phyloP scores from a whole-genome alignment of 257 asterid genomes.

The Rubia yunnanensis region DNA sequence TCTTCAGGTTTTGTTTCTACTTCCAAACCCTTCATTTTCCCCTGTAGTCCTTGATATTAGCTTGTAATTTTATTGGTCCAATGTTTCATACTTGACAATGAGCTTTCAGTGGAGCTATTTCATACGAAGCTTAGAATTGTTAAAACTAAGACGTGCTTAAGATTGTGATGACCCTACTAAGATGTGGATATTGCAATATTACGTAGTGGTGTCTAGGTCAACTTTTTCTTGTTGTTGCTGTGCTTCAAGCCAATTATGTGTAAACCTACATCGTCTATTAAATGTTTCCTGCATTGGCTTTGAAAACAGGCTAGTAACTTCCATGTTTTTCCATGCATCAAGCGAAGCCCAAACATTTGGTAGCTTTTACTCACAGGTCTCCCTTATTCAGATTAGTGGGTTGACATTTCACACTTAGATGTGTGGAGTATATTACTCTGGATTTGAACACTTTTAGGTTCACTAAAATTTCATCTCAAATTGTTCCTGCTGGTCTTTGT shows the following conservation, averaged over 20 bases:
- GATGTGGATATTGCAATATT: too few relatives aligned
- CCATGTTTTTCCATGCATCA: background rate
- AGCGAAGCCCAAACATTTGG: background rate
- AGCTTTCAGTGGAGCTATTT: background rate
- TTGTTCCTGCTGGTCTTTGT: background rate
- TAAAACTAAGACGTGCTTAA: background rate
- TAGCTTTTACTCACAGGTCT: background rate
- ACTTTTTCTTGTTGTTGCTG: background rate
- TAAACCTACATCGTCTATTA: too few relatives aligned
- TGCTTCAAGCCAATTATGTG: background rate
- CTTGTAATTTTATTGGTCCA: background rate
- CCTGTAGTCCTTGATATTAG: background rate
- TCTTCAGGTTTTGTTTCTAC: background rate
- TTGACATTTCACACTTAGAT: background rate
- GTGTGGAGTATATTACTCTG: background rate
- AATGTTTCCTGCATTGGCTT: background rate
- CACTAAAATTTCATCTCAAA: background rate
- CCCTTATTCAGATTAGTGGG: background rate
- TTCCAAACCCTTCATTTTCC: background rate
- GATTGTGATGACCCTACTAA: background rate
- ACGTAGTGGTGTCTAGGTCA: background rate
- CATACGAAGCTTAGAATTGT: background rate
- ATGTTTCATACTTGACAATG: background rate
- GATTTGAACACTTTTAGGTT: background rate
- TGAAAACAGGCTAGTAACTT: background rate